These are phyloP conservation scores for Mortierella sp. DNA, from an alignment of 371 early-diverging fungal species.

Conservation along the genomic window DNA sequence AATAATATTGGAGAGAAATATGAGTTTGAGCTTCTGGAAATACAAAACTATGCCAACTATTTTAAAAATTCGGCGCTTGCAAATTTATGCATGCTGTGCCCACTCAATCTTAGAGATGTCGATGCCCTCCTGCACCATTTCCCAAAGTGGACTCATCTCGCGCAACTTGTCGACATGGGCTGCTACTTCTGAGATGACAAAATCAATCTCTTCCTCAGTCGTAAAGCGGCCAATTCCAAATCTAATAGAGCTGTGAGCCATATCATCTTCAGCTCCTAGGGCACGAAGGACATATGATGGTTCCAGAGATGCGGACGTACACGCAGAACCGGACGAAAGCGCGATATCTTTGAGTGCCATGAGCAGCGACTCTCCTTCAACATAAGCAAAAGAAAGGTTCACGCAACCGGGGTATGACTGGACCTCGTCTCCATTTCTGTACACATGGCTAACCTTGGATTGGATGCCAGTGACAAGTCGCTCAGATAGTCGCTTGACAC, in stretches of 20 bases:
- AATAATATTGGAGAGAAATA: too few species aligned
- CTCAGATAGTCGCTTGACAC: conserved; percentile 81
- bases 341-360: conserved; percentile 99
- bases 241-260: conserved; percentile 98
- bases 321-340: conserved; percentile 98
- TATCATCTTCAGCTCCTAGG: conserved; percentile 98
- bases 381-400: conserved; percentile 99
- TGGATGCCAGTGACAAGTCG: conserved; percentile 87
- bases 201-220: conserved; percentile 96
- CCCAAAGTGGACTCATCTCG: conserved; percentile 99
- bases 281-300: conserved; percentile 99
- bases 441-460: conserved; percentile 82
- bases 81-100: conserved; percentile 52
- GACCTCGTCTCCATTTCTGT: conserved; percentile 91
- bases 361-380: conserved; percentile 99
- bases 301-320: conserved; percentile 99
- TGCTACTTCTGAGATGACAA: conserved; percentile 87
- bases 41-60: too few species aligned
- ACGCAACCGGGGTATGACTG: conserved; percentile 96
- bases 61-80: too few species aligned
- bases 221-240: conserved; percentile 99
- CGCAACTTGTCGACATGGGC: conserved; percentile 94
- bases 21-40: too few species aligned
- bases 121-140: conserved; percentile 81
- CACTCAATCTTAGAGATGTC: conserved; percentile 57